These are phyloP conservation scores for Acacia acuminata DNA, from an alignment of 306 rosid genomes.

Conservation along the genomic window DNA sequence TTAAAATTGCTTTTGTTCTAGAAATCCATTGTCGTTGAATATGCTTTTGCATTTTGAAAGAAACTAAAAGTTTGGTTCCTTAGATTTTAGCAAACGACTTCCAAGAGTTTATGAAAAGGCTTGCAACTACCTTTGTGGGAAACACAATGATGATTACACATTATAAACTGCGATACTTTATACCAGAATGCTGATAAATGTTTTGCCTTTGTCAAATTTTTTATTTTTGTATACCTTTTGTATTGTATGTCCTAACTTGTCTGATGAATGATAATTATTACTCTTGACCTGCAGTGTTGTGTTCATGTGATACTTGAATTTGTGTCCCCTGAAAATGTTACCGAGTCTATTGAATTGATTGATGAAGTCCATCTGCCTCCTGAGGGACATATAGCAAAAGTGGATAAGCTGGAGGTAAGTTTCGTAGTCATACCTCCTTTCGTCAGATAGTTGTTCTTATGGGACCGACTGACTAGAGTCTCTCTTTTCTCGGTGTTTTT, in stretches of 20 bases:
- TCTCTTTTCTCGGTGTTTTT: neutral
- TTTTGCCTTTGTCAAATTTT: conserved; percentile 1
- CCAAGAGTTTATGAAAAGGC: neutral
- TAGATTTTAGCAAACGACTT: neutral
- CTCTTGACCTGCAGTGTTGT: conserved; percentile 63
- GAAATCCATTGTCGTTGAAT: conserved; percentile 9
- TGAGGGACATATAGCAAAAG: conserved; percentile 66
- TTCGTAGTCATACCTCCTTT: conserved; percentile 22
- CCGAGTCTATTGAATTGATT: conserved; percentile 62
- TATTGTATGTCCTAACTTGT: conserved; percentile 14
- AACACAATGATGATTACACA: neutral
- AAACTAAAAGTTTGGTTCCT: neutral
- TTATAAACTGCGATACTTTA: conserved; percentile 5
- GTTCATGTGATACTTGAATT: conserved; percentile 89
- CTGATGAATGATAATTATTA: conserved; percentile 12
- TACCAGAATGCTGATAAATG: neutral
- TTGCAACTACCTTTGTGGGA: neutral
- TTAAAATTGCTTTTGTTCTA: neutral
- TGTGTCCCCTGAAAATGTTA: conserved; percentile 85
- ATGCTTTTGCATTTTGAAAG: neutral
- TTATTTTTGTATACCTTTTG: neutral
- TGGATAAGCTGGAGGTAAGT: conserved; percentile 78
- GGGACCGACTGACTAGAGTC: conserved; percentile 30
- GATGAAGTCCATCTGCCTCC: conserved; percentile 79
- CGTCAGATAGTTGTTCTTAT: conserved; percentile 5